A percentile compares a stretch with the other conserved stretches of the same genome.
These are phyloP conservation scores for Arctium minus DNA, from an alignment of 129 eudicot species.

Conservation along the genomic window DNA sequence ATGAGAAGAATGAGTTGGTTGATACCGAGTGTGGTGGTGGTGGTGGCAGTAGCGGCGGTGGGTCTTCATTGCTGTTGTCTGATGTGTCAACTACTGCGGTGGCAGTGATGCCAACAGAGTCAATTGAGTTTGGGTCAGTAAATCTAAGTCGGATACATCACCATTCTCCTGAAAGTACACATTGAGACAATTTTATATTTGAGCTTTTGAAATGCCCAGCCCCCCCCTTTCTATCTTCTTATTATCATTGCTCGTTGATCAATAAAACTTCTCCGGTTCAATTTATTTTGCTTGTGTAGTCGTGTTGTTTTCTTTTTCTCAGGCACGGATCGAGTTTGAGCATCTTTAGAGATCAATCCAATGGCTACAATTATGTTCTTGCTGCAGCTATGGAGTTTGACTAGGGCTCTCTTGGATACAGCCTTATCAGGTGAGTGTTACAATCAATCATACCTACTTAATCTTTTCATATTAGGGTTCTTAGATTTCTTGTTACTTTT, in stretches of 20 bases:
- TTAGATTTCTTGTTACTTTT: background rate
- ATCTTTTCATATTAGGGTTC: background rate
- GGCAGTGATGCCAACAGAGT: constrained; percentile 60
- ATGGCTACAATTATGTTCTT: background rate
- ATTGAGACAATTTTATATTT: constrained; percentile 34
- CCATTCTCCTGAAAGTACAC: constrained; percentile 98
- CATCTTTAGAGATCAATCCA: background rate
- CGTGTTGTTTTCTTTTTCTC: background rate
- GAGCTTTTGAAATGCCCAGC: background rate
- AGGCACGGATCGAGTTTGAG: background rate
- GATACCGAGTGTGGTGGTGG: constrained; percentile 30
- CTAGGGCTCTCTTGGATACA: background rate
- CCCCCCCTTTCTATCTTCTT: background rate
- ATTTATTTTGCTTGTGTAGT: background rate
- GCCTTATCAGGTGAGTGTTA: background rate
- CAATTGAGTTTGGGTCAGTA: constrained; percentile 70
- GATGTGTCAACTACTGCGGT: constrained; percentile 50
- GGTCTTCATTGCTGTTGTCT: constrained; percentile 23
- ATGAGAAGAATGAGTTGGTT: constrained; percentile 22
- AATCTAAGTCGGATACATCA: constrained; percentile 88
- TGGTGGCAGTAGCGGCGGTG: background rate
- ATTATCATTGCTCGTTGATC: constrained; percentile 1
- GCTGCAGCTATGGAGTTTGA: background rate
- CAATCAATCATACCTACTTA: background rate
- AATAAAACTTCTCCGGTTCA: background rate